Evolutionary conservation across 2,329 filamentous ascomycete genomes (phyloP).

Genomic region (Acephala macrosclerotiorum): DNA sequence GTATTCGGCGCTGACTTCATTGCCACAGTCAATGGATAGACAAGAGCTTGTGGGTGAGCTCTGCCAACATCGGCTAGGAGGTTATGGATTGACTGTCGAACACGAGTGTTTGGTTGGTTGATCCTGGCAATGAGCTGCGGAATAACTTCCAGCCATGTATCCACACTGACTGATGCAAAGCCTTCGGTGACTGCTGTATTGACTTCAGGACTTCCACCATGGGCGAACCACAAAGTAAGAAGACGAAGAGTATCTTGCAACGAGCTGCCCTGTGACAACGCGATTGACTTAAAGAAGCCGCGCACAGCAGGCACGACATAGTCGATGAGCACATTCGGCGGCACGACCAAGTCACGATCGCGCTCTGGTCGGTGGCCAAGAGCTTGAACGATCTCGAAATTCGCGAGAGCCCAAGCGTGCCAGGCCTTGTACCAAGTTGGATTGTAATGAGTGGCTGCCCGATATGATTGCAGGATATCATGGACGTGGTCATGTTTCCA

Average conservation of each 20-base stretch:
- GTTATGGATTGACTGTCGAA: slow-evolving; percentile 90
- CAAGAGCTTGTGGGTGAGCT: slow-evolving; percentile 92
- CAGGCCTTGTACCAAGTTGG: slow-evolving; percentile 98
- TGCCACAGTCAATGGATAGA: slow-evolving; percentile 96
- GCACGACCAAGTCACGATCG: slow-evolving; percentile 53
- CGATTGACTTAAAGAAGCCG: slow-evolving; percentile 98
- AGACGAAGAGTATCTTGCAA: slow-evolving; percentile 93
- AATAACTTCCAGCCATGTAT: slow-evolving; percentile 98
- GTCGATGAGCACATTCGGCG: slow-evolving; percentile 73
- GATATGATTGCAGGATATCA: slow-evolving; percentile 90
- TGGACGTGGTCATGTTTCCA: slow-evolving; percentile 89
- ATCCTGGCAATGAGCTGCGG: slow-evolving; percentile 97
- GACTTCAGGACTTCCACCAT: slow-evolving; percentile 88
- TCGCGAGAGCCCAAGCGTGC: slow-evolving; percentile 98
- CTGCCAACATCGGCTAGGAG: slow-evolving; percentile 92
- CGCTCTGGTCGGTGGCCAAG: slow-evolving; percentile 52
- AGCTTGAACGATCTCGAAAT: slow-evolving; percentile 95
- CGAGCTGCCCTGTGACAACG: slow-evolving; percentile 88
- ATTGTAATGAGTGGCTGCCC: slow-evolving; percentile 91
- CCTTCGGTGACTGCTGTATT: slow-evolving; percentile 89
- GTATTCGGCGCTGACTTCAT: slow-evolving; percentile 92
- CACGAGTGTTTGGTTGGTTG: slow-evolving; percentile 90
- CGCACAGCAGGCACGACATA: slow-evolving; percentile 94
- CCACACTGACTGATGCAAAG: slow-evolving; percentile 89
- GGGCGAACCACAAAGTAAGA: slow-evolving; percentile 94